phyloP scores from a whole-genome alignment of 345 rosid genomes.

The Sonneratia alba region DNA sequence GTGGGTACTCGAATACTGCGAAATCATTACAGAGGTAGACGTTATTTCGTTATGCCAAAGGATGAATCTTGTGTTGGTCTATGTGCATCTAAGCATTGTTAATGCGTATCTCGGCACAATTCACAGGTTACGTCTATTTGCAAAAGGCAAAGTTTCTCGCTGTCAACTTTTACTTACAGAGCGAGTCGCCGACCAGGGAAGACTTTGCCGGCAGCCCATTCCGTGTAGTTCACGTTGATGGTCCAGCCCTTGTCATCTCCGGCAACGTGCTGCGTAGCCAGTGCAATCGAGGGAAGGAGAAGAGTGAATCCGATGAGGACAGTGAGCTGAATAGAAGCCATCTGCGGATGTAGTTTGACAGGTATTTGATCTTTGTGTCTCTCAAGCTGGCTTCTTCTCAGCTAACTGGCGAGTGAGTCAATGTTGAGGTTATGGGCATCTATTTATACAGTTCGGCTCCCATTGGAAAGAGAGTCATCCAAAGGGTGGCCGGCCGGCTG shows the following conservation, averaged over 20 bases:
- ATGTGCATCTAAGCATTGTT: no score
- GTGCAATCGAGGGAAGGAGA: slow-evolving; percentile 7
- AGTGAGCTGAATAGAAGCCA: slow-evolving; percentile 15
- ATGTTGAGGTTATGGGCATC: not conserved
- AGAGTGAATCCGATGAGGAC: slow-evolving; percentile 7
- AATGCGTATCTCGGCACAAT: no score
- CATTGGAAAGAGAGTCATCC: not conserved
- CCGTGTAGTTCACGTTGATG: slow-evolving; percentile 14
- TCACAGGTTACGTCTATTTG: no score
- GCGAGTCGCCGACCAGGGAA: slow-evolving; percentile 21
- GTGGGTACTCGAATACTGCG: no score
- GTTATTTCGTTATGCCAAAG: no score
- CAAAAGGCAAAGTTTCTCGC: no score
- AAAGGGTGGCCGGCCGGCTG: not conserved
- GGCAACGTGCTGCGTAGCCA: slow-evolving; percentile 22
- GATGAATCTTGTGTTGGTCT: no score
- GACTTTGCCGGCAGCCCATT: slow-evolving; percentile 21
- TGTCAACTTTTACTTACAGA: no score
- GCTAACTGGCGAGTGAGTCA: not conserved
- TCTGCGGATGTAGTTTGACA: not conserved
- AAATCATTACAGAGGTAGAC: no score
- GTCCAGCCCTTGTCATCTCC: slow-evolving; percentile 30
- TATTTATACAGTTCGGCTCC: not conserved
- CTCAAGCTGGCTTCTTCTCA: no score
- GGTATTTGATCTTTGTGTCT: no score